Conservation (phyloP, 2,329 filamentous ascomycete species). For the Aureobasidium lini region DNA sequence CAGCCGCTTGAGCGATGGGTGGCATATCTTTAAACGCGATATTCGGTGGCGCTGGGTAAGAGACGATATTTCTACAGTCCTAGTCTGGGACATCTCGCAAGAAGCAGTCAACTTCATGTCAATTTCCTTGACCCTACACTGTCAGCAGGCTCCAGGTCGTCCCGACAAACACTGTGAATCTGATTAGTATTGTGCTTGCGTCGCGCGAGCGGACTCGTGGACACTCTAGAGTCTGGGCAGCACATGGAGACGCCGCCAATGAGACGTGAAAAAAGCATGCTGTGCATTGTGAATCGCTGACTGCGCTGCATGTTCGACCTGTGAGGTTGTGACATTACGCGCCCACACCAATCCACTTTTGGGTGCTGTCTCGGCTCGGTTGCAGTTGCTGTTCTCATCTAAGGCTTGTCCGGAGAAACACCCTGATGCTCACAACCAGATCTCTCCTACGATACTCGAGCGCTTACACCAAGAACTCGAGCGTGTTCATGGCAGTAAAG, state of each 20-base stretch:
- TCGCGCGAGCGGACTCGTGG: neutral
- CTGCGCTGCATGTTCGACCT: conserved; percentile 5
- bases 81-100: neutral
- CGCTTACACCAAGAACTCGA: too few relatives aligned
- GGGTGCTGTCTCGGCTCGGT: neutral
- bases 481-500: too few relatives aligned
- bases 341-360: neutral
- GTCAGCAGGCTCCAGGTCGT: neutral
- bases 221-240: neutral
- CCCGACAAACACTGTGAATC: neutral
- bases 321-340: conserved; percentile 5
- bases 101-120: neutral
- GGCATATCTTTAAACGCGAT: neutral
- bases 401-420: neutral
- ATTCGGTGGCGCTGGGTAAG: neutral
- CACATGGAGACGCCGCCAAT: neutral
- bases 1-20: neutral
- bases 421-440: neutral
- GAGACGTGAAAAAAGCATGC: neutral
- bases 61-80: neutral
- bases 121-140: neutral
- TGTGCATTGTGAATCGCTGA: conserved; percentile 9
- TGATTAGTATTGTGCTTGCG: neutral
- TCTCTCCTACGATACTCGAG: too few relatives aligned
- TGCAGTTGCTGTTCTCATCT: neutral